Base-by-base conservation (phyloP, 2,329 filamentous ascomycete genomes). In the Venturia pyrina region DNA sequence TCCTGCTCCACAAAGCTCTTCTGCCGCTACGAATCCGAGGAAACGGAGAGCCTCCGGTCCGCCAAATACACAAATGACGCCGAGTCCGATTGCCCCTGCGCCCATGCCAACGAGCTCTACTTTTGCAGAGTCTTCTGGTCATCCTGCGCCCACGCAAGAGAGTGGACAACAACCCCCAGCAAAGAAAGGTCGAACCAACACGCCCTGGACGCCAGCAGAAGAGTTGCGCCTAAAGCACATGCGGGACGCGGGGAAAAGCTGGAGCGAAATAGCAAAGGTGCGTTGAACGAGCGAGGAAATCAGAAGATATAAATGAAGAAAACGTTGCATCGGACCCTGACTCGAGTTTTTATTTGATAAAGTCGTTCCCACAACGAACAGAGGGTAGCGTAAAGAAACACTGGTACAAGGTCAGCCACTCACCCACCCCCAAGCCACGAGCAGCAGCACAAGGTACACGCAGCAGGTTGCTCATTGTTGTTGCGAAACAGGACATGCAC, bases 351-450 rank as follows among this genome's bases (percentile, higher is more conserved):
- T 21, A 57, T 15, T 28, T 10, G 59, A 13, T 19, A 44, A 70
- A 96, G 90, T 93, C 90, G 2, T 99, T 99, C 75, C 93, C 95
- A 13, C 88, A 87, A 32, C 85, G 95, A 72, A 99, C 95, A 53
- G 95, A 99, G 79, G 95, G 95, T 8, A 97, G 93, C 73, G 95
- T 99, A 28, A 99, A 98, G 83, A 99, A 98, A 79, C 95, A 99
- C 77, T 99, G 95, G 93, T 98, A 99, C 78, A 98, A 98, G 84
- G 91, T 91, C 11, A 61, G 66, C 43, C 43, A 66, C 28, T 65
- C 46, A 41, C n/a, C 34, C 28, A 59, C 41, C 41, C 41, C 41
- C 41, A 44, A 40, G 40, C 24, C 53, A 37, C 53, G 8, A 34
- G 53, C 53, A 53, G 46, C 46, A 50, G 11, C 46, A 50, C n/a